Evolutionary conservation across 805 yeast genomes (phyloP), one percentile per base, ranked within the genome.

Genomic region (Metschnikowia cubensis): DNA sequence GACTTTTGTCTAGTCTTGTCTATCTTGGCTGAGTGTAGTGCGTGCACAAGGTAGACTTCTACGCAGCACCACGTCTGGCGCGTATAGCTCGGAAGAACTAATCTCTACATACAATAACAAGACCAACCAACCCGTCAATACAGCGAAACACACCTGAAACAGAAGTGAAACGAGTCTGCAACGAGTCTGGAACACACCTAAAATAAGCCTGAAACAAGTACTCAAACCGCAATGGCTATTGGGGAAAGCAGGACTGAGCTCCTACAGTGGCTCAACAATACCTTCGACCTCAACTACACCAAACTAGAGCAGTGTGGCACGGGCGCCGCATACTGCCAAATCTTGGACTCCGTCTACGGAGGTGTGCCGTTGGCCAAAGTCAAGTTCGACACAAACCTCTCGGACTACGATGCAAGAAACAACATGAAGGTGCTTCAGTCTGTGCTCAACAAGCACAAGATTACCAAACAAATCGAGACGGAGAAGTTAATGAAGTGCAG

Each of bases 241-340:
- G 88, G 88, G 4, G 95, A 87, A 60, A 87, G 96, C 6, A 81
- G 98, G 59, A 81, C 84, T 40, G 97, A 89, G 59, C 76, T 94
- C 15, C 69, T 94, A 49, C 79, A 77, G 49, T 94, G 98, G 98
- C 75, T 94, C 57, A 92, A 92, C 62, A 74, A 79, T 39, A 77
- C 87, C 3, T 74, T 89, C 42, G 78, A 78, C 40, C 67, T 90
- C 38, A 74, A 82, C 54, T 81, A 87, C 59, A 74, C 82, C 35
- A 89, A 87, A 63, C 85, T 94, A 1, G 99, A 94, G 64, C 91
- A 91, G 67, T 85, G 97, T 63, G 99, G 99, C 15, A 81, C 87
- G 2, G 99, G 99, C 2, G 97, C 97, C 1, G 92, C 89, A 0
- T 92, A 89, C 65, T 90, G 97, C 67, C 97, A 91, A 70, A 78